Evolutionary conservation across 192 early-diverging fungal genomes (phyloP), one percentile per base, ranked within the genome.

Genomic region (Paraglomus occultum): DNA sequence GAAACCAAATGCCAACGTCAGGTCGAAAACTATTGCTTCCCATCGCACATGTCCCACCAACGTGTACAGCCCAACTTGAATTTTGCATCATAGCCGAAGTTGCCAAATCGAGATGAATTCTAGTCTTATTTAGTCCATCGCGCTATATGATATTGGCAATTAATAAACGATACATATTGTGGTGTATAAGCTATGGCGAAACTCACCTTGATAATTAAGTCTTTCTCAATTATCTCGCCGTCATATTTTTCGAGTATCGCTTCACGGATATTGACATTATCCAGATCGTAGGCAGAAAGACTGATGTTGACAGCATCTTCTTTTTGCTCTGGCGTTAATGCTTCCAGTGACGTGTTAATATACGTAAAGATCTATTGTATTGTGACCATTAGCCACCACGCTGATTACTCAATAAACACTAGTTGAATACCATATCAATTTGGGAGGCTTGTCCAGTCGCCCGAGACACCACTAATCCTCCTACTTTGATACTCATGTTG

Each of bases 311-410:
- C 38, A 31, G 12, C 38, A 31, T 31, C 2, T 23, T 9, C 20
- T 3, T 55, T 31, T 55, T 55, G 20, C 53, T 31, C 31, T 31
- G 31, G 31, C 31, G 31, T 31, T 3, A 31, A 31, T 31, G 31
- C 31, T 31, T 31, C 31, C 31, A 31, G 31, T 31, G 31, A 31
- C 31, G 3, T 31, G 7, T 55, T 17, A 55, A 55, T 55, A 31
- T 55, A 31, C 53, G 53, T 55, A 14, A 18, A 55, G 18, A 55
- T 55, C 53, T 55, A 55, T 55, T 55, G 53, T 55, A 55, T 55
- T 18, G 20, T 31, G 53, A 11, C 53, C 20, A 31, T 55, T 31
- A 15, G 20, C 6, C 20, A 10, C 17, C 51, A 23, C 31, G 10
- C 38, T 55, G 20, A 15, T 31, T 55, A 55, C 18, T 18, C 18